phyloP scores from a whole-genome alignment of 768 basidiomycete genomes.

The Crepidotus variabilis region DNA sequence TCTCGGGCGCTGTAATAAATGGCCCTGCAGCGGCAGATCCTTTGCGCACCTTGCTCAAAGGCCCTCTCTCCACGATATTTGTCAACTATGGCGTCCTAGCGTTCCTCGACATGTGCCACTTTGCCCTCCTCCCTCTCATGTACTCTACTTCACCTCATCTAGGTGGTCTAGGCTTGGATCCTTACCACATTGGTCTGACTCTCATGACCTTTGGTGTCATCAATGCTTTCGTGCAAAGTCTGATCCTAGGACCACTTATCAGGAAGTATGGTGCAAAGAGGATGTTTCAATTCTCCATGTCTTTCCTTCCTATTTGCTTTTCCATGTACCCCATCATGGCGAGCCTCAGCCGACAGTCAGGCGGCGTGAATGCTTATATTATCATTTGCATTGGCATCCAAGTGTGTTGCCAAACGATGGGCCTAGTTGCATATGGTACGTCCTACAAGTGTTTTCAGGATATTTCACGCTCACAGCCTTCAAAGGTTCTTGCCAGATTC shows the following conservation, averaged over 20 bases:
- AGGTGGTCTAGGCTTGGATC: constrained; percentile 66
- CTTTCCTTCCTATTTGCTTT: constrained; percentile 25
- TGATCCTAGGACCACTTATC: constrained; percentile 48
- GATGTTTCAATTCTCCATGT: constrained; percentile 31
- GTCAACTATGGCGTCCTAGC: constrained; percentile 30
- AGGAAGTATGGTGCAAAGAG: constrained; percentile 50
- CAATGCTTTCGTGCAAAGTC: constrained; percentile 52
- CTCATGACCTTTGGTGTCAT: constrained; percentile 31
- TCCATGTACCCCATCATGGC: constrained; percentile 30
- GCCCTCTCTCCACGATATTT: constrained; percentile 26
- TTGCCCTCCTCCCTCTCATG: constrained; percentile 36
- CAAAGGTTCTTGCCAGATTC: too few species aligned
- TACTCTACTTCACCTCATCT: constrained; percentile 55
- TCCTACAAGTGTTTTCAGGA: neutral
- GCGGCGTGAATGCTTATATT: constrained; percentile 28
- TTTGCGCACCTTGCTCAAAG: constrained; percentile 28
- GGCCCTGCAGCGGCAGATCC: too few species aligned
- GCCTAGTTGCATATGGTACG: constrained; percentile 34
- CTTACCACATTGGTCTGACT: constrained; percentile 54
- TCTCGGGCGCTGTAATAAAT: too few species aligned
- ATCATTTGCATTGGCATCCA: constrained; percentile 29
- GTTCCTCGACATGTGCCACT: constrained; percentile 34
- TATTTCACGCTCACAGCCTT: too few species aligned
- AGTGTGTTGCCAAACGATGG: constrained; percentile 21
- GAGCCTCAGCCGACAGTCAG: constrained; percentile 30